These are phyloP conservation scores for Mangifera indica DNA, from an alignment of 345 rosid species.

Conservation along the genomic window DNA sequence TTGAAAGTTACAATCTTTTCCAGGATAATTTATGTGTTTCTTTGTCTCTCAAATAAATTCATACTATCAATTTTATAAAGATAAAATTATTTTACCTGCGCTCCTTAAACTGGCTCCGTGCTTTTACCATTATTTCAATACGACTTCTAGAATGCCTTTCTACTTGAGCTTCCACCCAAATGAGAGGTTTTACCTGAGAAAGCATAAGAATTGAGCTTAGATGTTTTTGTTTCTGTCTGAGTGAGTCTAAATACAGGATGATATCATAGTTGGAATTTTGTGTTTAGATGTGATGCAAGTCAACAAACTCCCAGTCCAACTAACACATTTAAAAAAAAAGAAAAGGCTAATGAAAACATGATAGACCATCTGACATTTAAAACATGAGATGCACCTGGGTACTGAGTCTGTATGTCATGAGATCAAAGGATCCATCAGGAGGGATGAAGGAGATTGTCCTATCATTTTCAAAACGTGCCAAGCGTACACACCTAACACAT, in stretches of 20 bases:
- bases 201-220: slow-evolving; percentile 10
- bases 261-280: neutral
- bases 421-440: slow-evolving; percentile 79
- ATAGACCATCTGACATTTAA: neutral
- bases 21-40: neutral
- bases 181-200: slow-evolving; percentile 65
- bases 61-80: neutral
- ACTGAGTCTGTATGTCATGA: slow-evolving; percentile 76
- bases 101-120: slow-evolving; percentile 71
- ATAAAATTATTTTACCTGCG: slow-evolving; percentile 46
- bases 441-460: slow-evolving; percentile 78
- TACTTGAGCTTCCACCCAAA: slow-evolving; percentile 78
- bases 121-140: slow-evolving; percentile 63
- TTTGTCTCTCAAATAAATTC: neutral
- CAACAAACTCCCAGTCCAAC: neutral
- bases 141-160: slow-evolving; percentile 76
- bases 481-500: slow-evolving; percentile 63
- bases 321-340: neutral
- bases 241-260: neutral
- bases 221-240: neutral
- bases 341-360: neutral
- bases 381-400: slow-evolving; percentile 49
- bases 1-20: no score
- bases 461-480: slow-evolving; percentile 78
- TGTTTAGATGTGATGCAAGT: neutral